Percentiles rank a stretch among this genome's conserved stretches.
Evolutionary conservation across 2,329 filamentous ascomycete species (phyloP).

Genomic region (Alternaria sp.): DNA sequence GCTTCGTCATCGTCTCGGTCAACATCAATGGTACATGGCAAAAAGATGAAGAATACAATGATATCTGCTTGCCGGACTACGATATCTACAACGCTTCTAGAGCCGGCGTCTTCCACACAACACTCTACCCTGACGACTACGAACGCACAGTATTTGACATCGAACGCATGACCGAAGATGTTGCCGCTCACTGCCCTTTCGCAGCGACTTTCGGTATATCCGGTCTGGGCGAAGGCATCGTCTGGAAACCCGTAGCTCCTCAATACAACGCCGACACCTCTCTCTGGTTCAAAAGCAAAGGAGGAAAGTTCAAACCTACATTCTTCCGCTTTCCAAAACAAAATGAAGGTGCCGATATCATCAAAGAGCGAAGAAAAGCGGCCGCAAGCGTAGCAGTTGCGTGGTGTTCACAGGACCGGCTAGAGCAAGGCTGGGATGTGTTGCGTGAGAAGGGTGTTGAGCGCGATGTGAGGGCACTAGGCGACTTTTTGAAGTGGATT

Average conservation of each 20-base stretch:
- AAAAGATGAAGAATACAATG: slow-evolving; percentile 7
- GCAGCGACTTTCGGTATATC: neutral
- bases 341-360: neutral
- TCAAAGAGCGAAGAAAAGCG: slow-evolving; percentile 14
- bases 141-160: neutral
- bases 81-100: neutral
- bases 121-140: neutral
- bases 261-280: neutral
- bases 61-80: neutral
- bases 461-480: slow-evolving; percentile 20
- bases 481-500: slow-evolving; percentile 32
- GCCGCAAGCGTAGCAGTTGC: slow-evolving; percentile 18
- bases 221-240: neutral
- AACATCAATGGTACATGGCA: slow-evolving; percentile 36
- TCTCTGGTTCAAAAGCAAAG: slow-evolving; percentile 8
- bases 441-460: slow-evolving; percentile 22
- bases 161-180: neutral
- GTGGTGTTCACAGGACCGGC: slow-evolving; percentile 28
- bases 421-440: slow-evolving; percentile 37
- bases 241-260: neutral
- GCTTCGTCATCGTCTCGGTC: slow-evolving; percentile 36
- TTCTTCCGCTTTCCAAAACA: slow-evolving; percentile 26
- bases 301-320: slow-evolving; percentile 34
- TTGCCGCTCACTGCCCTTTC: neutral
- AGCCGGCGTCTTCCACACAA: neutral